These are phyloP conservation scores for Fomitopsis betulina DNA, from an alignment of 1,284 basidiomycete species.

Conservation along the genomic window DNA sequence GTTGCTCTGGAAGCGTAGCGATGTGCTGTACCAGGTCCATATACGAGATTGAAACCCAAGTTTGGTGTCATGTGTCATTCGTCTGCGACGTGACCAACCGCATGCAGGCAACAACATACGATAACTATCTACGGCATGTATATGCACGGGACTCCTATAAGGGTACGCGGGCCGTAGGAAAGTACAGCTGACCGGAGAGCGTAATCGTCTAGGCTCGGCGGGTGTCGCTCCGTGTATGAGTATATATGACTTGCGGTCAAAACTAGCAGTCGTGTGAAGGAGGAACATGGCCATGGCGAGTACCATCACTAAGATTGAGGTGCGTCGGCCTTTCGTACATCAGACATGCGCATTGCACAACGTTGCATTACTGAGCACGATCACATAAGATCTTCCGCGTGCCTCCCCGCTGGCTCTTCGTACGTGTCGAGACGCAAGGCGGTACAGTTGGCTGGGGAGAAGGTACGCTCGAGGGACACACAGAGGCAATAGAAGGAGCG, in stretches of 20 bases:
- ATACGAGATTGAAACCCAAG: no score
- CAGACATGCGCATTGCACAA: background rate
- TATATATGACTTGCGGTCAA: background rate
- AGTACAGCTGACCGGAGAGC: background rate
- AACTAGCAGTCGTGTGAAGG: background rate
- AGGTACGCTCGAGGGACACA: slow-evolving; percentile 65
- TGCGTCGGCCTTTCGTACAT: background rate
- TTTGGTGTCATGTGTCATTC: no score
- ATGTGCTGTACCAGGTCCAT: no score
- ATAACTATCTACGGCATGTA: background rate
- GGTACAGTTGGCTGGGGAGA: slow-evolving; percentile 73
- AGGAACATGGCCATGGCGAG: slow-evolving; percentile 1
- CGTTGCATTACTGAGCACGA: background rate
- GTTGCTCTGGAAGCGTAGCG: no score
- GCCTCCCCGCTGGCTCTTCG: slow-evolving; percentile 74
- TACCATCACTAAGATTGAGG: slow-evolving; percentile 21
- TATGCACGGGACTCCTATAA: background rate
- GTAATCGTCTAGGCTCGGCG: background rate
- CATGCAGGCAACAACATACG: no score
- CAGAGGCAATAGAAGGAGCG: slow-evolving; percentile 74
- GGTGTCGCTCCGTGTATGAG: background rate
- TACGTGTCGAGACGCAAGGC: slow-evolving; percentile 64
- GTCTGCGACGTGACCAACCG: no score
- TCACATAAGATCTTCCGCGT: slow-evolving; percentile 56
- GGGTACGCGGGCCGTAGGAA: background rate